phyloP scores from a whole-genome alignment of 352 stramenopile genomes.

The Phytopythium mirpurense region DNA sequence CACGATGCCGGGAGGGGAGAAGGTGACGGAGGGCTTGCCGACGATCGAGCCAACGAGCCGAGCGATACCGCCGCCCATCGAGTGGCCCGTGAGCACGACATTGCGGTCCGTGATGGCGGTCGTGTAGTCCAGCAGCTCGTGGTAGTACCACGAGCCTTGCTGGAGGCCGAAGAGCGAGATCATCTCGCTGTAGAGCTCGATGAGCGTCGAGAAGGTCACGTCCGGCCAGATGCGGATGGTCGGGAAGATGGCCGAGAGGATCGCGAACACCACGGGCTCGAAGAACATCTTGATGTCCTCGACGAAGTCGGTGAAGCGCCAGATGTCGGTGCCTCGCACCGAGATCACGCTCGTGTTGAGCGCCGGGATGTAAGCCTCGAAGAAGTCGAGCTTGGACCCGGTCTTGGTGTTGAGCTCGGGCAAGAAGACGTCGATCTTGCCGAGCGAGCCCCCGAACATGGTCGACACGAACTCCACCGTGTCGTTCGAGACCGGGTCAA shows the following conservation, averaged over 20 bases:
- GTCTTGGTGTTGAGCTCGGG: constrained; percentile 76
- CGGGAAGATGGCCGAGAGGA: constrained; percentile 86
- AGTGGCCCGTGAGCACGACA: constrained; percentile 85
- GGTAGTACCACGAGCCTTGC: constrained; percentile 85
- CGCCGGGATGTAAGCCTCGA: constrained; percentile 66
- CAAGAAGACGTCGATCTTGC: constrained; percentile 46
- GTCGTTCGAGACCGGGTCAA: constrained; percentile 80
- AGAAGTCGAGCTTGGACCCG: constrained; percentile 83
- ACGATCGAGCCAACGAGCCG: constrained; percentile 79
- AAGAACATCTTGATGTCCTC: constrained; percentile 91
- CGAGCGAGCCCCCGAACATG: constrained; percentile 47
- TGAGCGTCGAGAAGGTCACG: constrained; percentile 82
- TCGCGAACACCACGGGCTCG: constrained; percentile 86
- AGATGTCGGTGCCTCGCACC: constrained; percentile 86
- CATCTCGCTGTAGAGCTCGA: constrained; percentile 84
- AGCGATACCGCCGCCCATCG: constrained; percentile 84
- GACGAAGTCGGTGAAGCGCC: constrained; percentile 87
- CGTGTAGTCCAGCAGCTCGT: constrained; percentile 81
- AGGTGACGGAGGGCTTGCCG: constrained; percentile 73
- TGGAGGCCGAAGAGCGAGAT: constrained; percentile 85
- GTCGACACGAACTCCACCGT: constrained; percentile 59
- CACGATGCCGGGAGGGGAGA: constrained; percentile 78
- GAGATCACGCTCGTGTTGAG: constrained; percentile 86
- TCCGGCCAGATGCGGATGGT: constrained; percentile 91
- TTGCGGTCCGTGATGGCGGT: constrained; percentile 73